Base-by-base conservation (phyloP, 352 stramenopile species). In the Ochromonadaceae sp. region DNA sequence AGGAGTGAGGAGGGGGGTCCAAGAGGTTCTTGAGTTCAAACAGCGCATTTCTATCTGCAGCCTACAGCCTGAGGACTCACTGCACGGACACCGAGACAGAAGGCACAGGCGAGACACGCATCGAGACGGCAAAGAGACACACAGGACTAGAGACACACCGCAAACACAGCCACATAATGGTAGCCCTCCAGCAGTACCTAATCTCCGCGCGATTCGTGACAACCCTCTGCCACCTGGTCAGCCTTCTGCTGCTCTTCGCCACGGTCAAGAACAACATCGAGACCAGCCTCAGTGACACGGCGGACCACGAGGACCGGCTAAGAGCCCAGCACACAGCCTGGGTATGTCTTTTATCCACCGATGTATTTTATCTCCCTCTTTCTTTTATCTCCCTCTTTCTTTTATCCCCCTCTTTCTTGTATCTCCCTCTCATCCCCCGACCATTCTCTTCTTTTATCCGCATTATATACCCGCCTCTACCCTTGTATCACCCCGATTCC, bases 211-310 rank as follows among this genome's bases (percentile, higher is more conserved):
- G 49, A 56, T 58, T 58, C 42, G 26, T 58, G 5, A 42, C 49
- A 7, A 58, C 49, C 30, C 22, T 58, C 7, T 30, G 49, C 22
- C 49, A 58, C 49, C 42, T 58, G 7, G 25, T 58, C 7, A 35
- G 31, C 5, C n/a, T 58, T 17, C 10, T 58, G 9, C 31, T 58
- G n/a, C n/a, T 58, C 4, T 58, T 58, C 42, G 14, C 9, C 12
- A 58, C 49, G 38, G 42, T 58, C 25, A 5, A 56, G 10, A 58
- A 42, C n/a, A 58, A 58, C 28, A 58, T 58, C 28, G 4, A 58
- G 14, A 20, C 31, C 5, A 10, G 25, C 10, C 7, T 58, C 7
- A 7, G 7, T 41, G 49, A 58, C 28, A 41, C n/a, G n/a, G 9
- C 38, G 38, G 9, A 30, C 4, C 9, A 50, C n/a, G n/a, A 25